These are phyloP conservation scores for Debaryomyces sp. DNA, from an alignment of 1,139 yeast genomes.

Conservation along the genomic window DNA sequence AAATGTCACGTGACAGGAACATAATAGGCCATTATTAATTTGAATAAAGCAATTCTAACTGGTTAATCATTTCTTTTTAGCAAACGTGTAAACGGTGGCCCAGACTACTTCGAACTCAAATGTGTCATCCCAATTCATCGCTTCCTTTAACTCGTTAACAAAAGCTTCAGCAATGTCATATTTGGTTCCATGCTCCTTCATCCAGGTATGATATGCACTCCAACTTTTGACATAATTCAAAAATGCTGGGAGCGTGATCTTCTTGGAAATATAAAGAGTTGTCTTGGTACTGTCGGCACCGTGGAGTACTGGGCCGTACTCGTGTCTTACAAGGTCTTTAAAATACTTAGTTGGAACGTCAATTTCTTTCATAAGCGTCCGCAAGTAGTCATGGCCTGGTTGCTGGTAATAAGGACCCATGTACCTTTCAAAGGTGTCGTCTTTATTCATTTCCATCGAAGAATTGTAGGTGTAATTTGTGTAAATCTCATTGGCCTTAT, in stretches of 20 bases:
- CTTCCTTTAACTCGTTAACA: constrained; percentile 43
- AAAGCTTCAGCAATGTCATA: constrained; percentile 45
- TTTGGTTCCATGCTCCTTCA: constrained; percentile 31
- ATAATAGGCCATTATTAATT: not conserved
- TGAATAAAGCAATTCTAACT: not conserved
- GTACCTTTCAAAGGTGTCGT: constrained; percentile 38
- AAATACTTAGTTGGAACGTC: constrained; percentile 45
- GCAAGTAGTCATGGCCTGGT: constrained; percentile 64
- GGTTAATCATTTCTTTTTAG: constrained; percentile 23
- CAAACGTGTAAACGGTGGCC: constrained; percentile 59
- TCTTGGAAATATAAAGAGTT: constrained; percentile 42
- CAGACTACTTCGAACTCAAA: constrained; percentile 53
- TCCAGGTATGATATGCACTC: constrained; percentile 76
- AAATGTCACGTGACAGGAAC: not conserved
- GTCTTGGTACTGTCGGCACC: constrained; percentile 26
- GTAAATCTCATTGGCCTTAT: constrained; percentile 44
- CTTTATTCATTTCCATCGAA: constrained; percentile 24
- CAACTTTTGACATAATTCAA: constrained; percentile 59
- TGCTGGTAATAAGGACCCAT: constrained; percentile 58
- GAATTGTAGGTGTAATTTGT: constrained; percentile 42
- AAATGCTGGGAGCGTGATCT: constrained; percentile 46
- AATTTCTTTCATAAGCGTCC: constrained; percentile 45
- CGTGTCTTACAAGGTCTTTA: constrained; percentile 40
- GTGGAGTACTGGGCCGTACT: constrained; percentile 37
- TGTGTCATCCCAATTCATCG: constrained; percentile 47